Evolutionary conservation across 257 asterid genomes (phyloP), one percentile per base, ranked within the genome.

Genomic region (Nicotiana tabacum): DNA sequence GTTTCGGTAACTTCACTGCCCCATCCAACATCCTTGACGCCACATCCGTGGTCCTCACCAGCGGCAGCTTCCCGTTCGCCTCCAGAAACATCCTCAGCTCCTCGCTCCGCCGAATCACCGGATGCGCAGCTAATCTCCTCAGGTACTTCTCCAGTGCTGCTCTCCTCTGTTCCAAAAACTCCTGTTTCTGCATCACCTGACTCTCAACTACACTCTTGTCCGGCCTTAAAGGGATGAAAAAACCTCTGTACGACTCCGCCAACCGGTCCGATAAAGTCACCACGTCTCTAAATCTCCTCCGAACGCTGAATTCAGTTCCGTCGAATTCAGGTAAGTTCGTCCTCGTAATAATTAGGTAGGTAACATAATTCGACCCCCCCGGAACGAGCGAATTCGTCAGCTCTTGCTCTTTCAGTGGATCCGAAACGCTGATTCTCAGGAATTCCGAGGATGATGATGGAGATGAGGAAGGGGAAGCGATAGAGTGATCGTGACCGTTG

Each of bases 201-300:
- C 98, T 86, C 92, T 96, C 99, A 66, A 96, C 98, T 66, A 92
- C 98, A 83, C 94, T 92, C 90, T 96, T 96, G 81, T 96, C 99
- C 15, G 99, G 99, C 85, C 99, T 86, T 48, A 96, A 35, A 1
- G 99, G 99, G 46, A 96, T 91, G 11, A 94, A 91, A 85, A 84
- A 90, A 56, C 99, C 99, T 29, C 98, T 90, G 81, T 84, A 94
- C 21, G 85, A 88, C 86, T 93, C 98, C 0, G 92, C 89, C 85
- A 96, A 90, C 74, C 97, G 83, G 85, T 94, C 98, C 0, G 98
- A 87, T 62, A 96, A 81, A 0, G 94, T 89, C 2, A 96, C 99
- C 17, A 96, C 91, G 64, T 96, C 99, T 29, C 90, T 91, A 83
- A 96, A 96, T 86, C 99, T 89, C 89, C 99, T 90, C 87, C 99